Conservation (phyloP, 164 flowering plant species). For the Macadamia tetraphylla region DNA sequence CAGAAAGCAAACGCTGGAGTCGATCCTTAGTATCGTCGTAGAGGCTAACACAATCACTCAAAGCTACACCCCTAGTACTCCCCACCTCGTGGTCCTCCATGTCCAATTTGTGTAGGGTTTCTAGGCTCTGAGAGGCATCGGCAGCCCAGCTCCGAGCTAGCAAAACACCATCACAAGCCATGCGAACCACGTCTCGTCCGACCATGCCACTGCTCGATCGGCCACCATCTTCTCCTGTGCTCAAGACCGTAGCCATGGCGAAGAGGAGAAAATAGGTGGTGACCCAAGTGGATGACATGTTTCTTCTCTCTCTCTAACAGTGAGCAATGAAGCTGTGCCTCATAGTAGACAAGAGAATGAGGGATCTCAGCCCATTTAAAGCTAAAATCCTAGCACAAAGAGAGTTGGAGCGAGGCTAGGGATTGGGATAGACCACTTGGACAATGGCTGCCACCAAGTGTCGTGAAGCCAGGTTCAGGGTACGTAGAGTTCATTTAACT, state of each 20-base stretch:
- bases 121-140: neutral
- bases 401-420: no score
- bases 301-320: slow-evolving; percentile 5
- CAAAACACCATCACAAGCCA: slow-evolving; percentile 19
- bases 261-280: slow-evolving; percentile 14
- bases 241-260: slow-evolving; percentile 10
- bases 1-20: slow-evolving; percentile 17
- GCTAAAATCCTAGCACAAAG: no score
- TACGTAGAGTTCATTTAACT: no score
- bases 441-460: no score
- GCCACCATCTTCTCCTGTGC: slow-evolving; percentile 5
- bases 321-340: neutral
- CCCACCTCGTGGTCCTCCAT: neutral
- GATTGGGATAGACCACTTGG: no score
- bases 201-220: neutral
- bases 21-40: slow-evolving; percentile 40
- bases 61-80: slow-evolving; percentile 8
- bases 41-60: slow-evolving; percentile 42
- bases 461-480: no score
- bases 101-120: no score
- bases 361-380: no score
- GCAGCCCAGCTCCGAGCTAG: slow-evolving; percentile 21
- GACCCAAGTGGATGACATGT: slow-evolving; percentile 13
- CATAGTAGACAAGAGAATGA: no score
- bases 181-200: slow-evolving; percentile 8